phyloP scores from a whole-genome alignment of 495 filamentous ascomycete species.

The Glonium stellatum region DNA sequence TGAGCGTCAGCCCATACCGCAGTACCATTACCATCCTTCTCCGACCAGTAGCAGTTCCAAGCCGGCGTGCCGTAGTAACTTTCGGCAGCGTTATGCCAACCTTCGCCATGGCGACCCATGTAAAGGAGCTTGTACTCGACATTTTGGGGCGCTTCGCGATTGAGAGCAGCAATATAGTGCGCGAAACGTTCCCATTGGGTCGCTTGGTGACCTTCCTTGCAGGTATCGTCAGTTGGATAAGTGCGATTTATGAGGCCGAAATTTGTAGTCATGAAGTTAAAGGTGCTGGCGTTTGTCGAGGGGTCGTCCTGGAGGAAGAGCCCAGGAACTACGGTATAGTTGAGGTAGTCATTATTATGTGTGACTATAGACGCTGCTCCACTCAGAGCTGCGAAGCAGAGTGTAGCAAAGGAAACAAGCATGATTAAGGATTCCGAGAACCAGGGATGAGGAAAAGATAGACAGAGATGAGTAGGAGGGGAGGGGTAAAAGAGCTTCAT shows the following conservation, averaged over 20 bases:
- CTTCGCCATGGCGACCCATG: slow-evolving; percentile 36
- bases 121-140: slow-evolving; percentile 32
- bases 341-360: slow-evolving; percentile 33
- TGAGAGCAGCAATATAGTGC: slow-evolving; percentile 23
- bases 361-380: neutral
- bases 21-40: slow-evolving; percentile 59
- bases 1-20: slow-evolving; percentile 63
- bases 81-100: slow-evolving; percentile 36
- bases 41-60: slow-evolving; percentile 64
- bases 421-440: neutral
- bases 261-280: slow-evolving; percentile 46
- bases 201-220: slow-evolving; percentile 1
- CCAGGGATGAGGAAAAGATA: neutral
- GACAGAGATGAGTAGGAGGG: neutral
- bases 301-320: slow-evolving; percentile 67
- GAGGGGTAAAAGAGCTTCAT: neutral
- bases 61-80: slow-evolving; percentile 32
- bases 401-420: neutral
- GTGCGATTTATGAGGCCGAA: slow-evolving; percentile 29
- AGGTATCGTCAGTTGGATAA: slow-evolving; percentile 26
- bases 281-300: slow-evolving; percentile 53
- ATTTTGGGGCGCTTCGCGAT: slow-evolving; percentile 9
- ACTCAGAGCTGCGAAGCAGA: neutral
- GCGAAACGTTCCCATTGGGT: slow-evolving; percentile 35
- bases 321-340: slow-evolving; percentile 59